phyloP scores from a whole-genome alignment of 352 stramenopile genomes.

The Pythium dissimile region DNA sequence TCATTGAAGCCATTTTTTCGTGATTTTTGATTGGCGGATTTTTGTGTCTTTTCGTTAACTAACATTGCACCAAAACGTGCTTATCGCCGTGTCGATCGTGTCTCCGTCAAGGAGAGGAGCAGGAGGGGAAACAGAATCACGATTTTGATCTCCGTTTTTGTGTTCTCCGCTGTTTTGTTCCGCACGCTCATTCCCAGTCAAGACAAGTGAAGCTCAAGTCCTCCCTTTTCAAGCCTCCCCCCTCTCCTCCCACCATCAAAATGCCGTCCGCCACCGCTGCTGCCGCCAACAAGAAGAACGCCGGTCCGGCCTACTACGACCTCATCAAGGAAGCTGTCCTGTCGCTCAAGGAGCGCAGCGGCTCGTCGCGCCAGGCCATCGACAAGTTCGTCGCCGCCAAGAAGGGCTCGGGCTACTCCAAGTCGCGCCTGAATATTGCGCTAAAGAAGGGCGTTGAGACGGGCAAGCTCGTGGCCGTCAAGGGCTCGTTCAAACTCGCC shows the following conservation, averaged over 20 bases:
- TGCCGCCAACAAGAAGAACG: constrained; percentile 56
- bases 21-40: constrained; percentile 21
- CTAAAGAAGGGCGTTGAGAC: constrained; percentile 88
- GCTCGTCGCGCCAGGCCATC: constrained; percentile 91
- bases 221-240: constrained; percentile 3
- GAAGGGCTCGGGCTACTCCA: constrained; percentile 76
- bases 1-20: not conserved
- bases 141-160: constrained; percentile 14
- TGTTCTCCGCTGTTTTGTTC: constrained; percentile 4
- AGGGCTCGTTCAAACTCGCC: constrained; percentile 94
- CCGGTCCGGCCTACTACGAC: constrained; percentile 85
- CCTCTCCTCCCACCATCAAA: not conserved
- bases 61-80: constrained; percentile 16
- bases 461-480: constrained; percentile 90
- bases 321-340: constrained; percentile 92
- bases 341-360: constrained; percentile 88
- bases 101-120: not conserved
- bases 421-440: constrained; percentile 83
- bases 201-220: constrained; percentile 3
- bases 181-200: constrained; percentile 9
- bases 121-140: not conserved
- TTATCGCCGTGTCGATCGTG: not conserved
- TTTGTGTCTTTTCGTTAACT: constrained; percentile 6
- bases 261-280: constrained; percentile 46
- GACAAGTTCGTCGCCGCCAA: constrained; percentile 91